Conservation (phyloP, 768 basidiomycete species). For the Amanita pallidorosea region DNA sequence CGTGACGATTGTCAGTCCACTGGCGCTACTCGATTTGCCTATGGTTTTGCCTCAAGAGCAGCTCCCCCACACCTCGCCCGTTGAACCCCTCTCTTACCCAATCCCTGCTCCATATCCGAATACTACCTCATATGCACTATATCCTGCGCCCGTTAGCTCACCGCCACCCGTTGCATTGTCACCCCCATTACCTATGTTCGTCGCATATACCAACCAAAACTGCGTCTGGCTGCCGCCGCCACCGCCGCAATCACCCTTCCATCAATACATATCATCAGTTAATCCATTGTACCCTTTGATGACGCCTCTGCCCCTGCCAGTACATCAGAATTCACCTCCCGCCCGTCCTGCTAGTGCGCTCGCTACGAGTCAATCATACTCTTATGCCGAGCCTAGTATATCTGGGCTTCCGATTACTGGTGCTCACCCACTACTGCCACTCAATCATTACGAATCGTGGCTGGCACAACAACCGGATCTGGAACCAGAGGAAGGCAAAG, state of each 20-base stretch:
- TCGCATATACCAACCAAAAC: conserved; percentile 32
- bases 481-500: conserved; percentile 48
- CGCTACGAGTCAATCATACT: conserved; percentile 18
- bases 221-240: conserved; percentile 42
- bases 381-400: conserved; percentile 12
- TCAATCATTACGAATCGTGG: conserved; percentile 13
- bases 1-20: conserved; percentile 52
- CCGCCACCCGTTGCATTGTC: conserved; percentile 25
- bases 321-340: conserved; percentile 11
- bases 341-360: conserved; percentile 43
- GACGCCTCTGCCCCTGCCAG: conserved; percentile 6
- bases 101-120: neutral
- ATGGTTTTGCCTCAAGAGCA: conserved; percentile 14
- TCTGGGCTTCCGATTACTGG: conserved; percentile 25
- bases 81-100: neutral
- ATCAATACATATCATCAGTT: conserved; percentile 21
- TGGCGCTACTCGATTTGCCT: conserved; percentile 35
- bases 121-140: conserved; percentile 7
- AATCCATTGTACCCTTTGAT: neutral
- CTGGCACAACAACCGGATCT: conserved; percentile 12
- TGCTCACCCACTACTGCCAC: conserved; percentile 19
- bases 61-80: neutral
- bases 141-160: conserved; percentile 10
- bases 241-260: conserved; percentile 17
- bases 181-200: conserved; percentile 17